Percentiles rank a stretch among this genome's conserved stretches.
These are phyloP conservation scores for Calcarisporium arbuscula DNA, from an alignment of 2,329 filamentous ascomycete genomes.

Conservation along the genomic window DNA sequence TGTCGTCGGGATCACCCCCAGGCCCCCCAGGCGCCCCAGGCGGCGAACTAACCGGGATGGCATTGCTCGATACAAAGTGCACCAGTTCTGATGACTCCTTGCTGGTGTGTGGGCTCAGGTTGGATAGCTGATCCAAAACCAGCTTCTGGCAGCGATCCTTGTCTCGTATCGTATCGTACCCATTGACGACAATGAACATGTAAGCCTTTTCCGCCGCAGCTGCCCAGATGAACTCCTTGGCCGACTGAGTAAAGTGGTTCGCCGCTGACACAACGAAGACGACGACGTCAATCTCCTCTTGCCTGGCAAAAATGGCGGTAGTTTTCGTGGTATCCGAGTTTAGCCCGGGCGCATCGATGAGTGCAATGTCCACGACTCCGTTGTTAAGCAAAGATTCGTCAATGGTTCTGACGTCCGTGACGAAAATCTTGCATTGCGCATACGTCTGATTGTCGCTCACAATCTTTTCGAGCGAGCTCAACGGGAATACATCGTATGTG, in stretches of 20 bases:
- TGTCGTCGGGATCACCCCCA: conserved; percentile 49
- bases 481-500: conserved; percentile 80
- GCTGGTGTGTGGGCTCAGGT: conserved; percentile 84
- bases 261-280: conserved; percentile 97
- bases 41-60: conserved; percentile 66
- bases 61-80: conserved; percentile 96
- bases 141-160: conserved; percentile 86
- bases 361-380: conserved; percentile 92
- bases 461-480: conserved; percentile 78
- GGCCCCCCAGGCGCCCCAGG: conserved; percentile 48
- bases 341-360: conserved; percentile 92
- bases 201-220: conserved; percentile 96
- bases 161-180: conserved; percentile 89
- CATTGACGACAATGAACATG: conserved; percentile 98
- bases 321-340: conserved; percentile 97
- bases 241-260: conserved; percentile 95
- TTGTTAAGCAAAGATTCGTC: conserved; percentile 96
- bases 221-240: conserved; percentile 96
- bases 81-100: conserved; percentile 91
- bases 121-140: conserved; percentile 83
- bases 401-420: conserved; percentile 81
- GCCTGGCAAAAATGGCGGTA: conserved; percentile 90
- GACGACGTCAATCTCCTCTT: conserved; percentile 98
- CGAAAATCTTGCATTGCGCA: conserved; percentile 93
- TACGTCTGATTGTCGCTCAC: conserved; percentile 85